Base-by-base conservation (phyloP, 805 yeast species). In the Saturnispora galanensis region DNA sequence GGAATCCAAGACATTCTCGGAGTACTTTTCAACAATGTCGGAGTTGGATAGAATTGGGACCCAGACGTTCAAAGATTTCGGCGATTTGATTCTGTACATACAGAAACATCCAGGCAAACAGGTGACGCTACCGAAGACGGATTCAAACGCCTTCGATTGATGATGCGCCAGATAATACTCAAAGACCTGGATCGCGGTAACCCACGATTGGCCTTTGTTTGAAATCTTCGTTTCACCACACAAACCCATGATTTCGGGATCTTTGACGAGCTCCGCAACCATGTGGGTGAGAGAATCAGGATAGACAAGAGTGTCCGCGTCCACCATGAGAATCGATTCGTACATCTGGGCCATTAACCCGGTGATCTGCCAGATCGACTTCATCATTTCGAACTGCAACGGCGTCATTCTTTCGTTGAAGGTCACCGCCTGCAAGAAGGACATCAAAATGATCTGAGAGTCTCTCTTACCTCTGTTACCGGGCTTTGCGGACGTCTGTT, bases 401-500 rank as follows among this genome's bases (percentile, higher is more conserved):
- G 82, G 85, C 0, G 96, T 81, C 96, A 88, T 88, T 71, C 96
- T 79, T 62, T 89, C 97, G 62, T 88, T 89, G 63, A 85, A 87
- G 55, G 89, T 85, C 15, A 88, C 74, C 54, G 79, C 81, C 64
- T 88, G 96, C 56, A 88, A 70, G 63, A 88, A 88, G 0, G 90
- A 80, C 96, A 88, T 88, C 55, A 88, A 68, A 49, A 88, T 81
- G 48, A 88, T 80, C 62, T 88, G 97, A 17, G 96, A 85, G 59
- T 88, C 97, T 67, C 97, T 84, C 63, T 88, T 88, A 65, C 97
- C 97, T 71, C 97, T 80, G 62, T 88, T 88, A 53, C 97, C 97
- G 4, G 96, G 95, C 58, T 80, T 81, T 2, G 80, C 68, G 4
- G 81, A 69, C 11, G 73, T 71, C 30, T 76, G 79, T 60, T 87